Evolutionary conservation across 257 asterid genomes (phyloP).

Genomic region (Solanum pinnatisectum): DNA sequence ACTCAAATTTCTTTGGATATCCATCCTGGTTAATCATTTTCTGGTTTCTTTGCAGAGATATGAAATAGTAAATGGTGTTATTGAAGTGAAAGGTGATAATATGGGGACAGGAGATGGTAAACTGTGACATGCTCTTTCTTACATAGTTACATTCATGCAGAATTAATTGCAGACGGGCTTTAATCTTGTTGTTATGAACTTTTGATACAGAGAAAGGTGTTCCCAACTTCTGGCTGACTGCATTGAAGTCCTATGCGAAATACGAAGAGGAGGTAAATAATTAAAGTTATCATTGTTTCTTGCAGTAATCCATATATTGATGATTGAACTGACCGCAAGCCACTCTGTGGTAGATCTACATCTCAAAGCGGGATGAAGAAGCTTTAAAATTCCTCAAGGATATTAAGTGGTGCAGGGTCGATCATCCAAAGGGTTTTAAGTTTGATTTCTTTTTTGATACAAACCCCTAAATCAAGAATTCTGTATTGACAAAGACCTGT

Average conservation of each 20-base stretch:
- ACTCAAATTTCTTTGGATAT: background rate
- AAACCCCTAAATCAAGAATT: conserved; percentile 72
- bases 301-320: background rate
- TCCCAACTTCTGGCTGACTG: conserved; percentile 73
- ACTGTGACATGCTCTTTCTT: background rate
- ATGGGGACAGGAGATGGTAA: conserved; percentile 1
- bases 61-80: conserved; percentile 64
- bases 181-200: background rate
- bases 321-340: background rate
- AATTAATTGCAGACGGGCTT: background rate
- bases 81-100: conserved; percentile 52
- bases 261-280: conserved; percentile 54
- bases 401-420: conserved; percentile 57
- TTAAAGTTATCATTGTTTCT: background rate
- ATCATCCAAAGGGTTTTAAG: conserved; percentile 71
- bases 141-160: background rate
- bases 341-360: conserved; percentile 31
- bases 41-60: conserved; percentile 38
- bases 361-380: conserved; percentile 64
- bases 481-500: conserved; percentile 58
- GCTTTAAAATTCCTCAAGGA: conserved; percentile 73
- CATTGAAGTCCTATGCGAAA: conserved; percentile 54
- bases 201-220: conserved; percentile 68
- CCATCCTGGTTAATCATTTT: background rate
- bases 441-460: conserved; percentile 67